Percentiles rank a stretch among this genome's conserved stretches.
phyloP scores from a whole-genome alignment of 345 rosid species.

The Bretschneidera sinensis region DNA sequence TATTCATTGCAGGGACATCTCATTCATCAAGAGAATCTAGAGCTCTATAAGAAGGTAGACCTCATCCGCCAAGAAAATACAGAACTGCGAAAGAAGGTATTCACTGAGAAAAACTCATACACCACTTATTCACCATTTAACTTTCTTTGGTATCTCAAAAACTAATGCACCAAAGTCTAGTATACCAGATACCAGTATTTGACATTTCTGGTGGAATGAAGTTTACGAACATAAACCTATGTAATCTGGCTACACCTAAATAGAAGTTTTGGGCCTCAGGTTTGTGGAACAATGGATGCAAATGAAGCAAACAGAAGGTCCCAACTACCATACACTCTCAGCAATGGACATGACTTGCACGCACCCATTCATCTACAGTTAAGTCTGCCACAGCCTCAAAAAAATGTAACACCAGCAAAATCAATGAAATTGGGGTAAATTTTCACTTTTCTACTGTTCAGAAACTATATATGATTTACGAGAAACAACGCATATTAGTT shows the following conservation, averaged over 20 bases:
- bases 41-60: constrained; percentile 43
- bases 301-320: constrained; percentile 20
- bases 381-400: constrained; percentile 44
- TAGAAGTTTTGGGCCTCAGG: constrained; percentile 20
- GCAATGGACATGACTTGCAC: constrained; percentile 28
- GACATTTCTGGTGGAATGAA: neutral
- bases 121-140: too few relatives aligned
- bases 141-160: too few relatives aligned
- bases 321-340: constrained; percentile 18
- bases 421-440: constrained; percentile 39
- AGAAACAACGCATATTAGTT: constrained; percentile 7
- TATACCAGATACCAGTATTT: neutral
- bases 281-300: constrained; percentile 21
- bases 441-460: neutral
- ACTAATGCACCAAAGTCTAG: neutral
- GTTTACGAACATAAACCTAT: neutral
- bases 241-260: neutral
- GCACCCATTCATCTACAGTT: constrained; percentile 38
- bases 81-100: constrained; percentile 57
- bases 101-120: neutral
- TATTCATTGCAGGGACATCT: constrained; percentile 45
- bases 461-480: neutral
- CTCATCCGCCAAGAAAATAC: constrained; percentile 44
- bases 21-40: constrained; percentile 53
- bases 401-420: constrained; percentile 24